Conservation (phyloP, 805 yeast genomes). For the Kurtzmaniella fragi region DNA sequence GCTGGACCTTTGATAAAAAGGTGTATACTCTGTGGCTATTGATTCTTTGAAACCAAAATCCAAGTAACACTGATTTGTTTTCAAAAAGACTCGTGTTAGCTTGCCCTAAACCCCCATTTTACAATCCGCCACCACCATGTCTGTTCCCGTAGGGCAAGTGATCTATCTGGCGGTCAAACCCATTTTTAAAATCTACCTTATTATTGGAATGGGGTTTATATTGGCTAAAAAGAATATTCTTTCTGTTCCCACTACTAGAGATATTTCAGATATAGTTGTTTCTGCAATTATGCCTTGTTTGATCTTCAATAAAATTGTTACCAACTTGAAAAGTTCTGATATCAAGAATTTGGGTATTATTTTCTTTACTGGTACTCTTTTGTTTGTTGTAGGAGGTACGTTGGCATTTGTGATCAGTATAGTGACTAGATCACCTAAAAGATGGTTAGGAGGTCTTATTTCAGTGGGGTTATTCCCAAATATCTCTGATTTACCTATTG, state of each 20-base stretch:
- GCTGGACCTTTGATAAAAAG: too few species aligned
- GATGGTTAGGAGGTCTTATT: constrained; percentile 73
- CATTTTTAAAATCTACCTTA: constrained; percentile 74
- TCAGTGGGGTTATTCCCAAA: constrained; percentile 75
- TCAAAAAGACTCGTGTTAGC: too few species aligned
- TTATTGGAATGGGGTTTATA: constrained; percentile 60
- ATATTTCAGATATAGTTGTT: constrained; percentile 64
- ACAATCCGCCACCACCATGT: too few species aligned
- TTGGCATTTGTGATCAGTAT: constrained; percentile 41
- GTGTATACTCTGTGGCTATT: too few species aligned
- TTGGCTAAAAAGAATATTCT: constrained; percentile 61
- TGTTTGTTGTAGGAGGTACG: constrained; percentile 46
- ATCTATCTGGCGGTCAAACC: constrained; percentile 82
- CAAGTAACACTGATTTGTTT: too few species aligned
- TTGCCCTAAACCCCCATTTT: too few species aligned
- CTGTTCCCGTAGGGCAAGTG: constrained; percentile 49
- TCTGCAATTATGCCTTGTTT: constrained; percentile 70
- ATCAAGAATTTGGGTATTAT: constrained; percentile 68
- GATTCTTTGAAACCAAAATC: too few species aligned
- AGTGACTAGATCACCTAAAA: constrained; percentile 56
- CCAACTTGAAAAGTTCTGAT: constrained; percentile 60
- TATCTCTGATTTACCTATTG: constrained; percentile 79
- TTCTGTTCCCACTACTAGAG: constrained; percentile 62
- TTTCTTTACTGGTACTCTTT: constrained; percentile 40
- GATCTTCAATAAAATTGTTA: constrained; percentile 67